phyloP scores from a whole-genome alignment of 192 early-diverging fungal genomes.

The Borealophlyctis nickersoniae region DNA sequence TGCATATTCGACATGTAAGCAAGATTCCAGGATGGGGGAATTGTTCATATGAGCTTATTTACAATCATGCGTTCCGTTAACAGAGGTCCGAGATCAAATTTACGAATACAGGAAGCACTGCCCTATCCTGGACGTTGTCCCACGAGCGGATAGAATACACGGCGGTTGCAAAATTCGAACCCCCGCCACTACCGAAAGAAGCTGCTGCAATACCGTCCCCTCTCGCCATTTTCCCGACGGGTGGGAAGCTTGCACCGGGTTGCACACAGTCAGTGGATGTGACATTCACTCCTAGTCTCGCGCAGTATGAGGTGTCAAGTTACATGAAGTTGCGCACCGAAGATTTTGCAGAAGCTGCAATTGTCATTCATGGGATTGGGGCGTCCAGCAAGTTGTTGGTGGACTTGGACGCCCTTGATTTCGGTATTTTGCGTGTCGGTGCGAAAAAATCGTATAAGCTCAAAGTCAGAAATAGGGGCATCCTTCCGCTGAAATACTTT shows the following conservation, averaged over 20 bases:
- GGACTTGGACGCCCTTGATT: slow-evolving; percentile 33
- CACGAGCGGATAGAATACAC: slow-evolving; percentile 20
- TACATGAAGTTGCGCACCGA: slow-evolving; percentile 38
- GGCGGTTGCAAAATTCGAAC: slow-evolving; percentile 37
- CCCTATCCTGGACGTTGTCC: slow-evolving; percentile 44
- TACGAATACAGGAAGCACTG: slow-evolving; percentile 41
- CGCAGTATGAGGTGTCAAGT: slow-evolving; percentile 44
- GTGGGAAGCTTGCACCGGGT: slow-evolving; percentile 43
- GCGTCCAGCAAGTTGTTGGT: slow-evolving; percentile 39
- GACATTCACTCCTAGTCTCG: slow-evolving; percentile 43
- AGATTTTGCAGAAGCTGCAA: slow-evolving; percentile 43
- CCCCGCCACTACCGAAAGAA: slow-evolving; percentile 32
- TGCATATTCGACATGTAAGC: slow-evolving; percentile 44
- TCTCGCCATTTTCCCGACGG: slow-evolving; percentile 39
- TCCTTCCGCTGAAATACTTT: slow-evolving; percentile 49
- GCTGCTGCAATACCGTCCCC: slow-evolving; percentile 31
- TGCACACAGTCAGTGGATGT: slow-evolving; percentile 48
- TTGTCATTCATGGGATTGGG: slow-evolving; percentile 47
- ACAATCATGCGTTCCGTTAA: slow-evolving; percentile 7
- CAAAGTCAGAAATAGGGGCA: slow-evolving; percentile 42
- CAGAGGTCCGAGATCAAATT: slow-evolving; percentile 42
- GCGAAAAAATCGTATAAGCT: slow-evolving; percentile 30
- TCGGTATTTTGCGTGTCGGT: slow-evolving; percentile 51
- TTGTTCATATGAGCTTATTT: no score
- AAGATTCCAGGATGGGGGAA: no score